Conservation (phyloP, 331 rosid genomes). For the Rosa hybrid region DNA sequence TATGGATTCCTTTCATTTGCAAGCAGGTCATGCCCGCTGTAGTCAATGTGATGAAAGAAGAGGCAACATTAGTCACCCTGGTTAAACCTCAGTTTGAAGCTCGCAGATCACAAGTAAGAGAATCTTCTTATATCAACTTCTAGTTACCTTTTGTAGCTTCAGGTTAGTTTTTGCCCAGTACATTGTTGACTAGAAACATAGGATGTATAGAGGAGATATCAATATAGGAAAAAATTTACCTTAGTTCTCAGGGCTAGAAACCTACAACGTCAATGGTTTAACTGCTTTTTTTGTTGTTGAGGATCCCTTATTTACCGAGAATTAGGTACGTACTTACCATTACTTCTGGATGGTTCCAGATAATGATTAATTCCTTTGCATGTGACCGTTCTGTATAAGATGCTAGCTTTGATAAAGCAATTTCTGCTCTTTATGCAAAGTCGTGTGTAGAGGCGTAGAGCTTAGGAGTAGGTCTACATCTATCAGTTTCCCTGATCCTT, state of each 20-base stretch:
- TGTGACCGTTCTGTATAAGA: neutral
- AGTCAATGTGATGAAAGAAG: constrained; percentile 79
- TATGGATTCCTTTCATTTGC: constrained; percentile 5
- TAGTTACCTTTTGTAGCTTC: neutral
- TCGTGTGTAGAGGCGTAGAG: too few relatives aligned
- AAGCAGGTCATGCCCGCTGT: constrained; percentile 95
- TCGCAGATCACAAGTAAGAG: constrained; percentile 77
- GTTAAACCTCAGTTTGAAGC: constrained; percentile 98
- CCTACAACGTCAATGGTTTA: neutral
- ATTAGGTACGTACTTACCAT: neutral
- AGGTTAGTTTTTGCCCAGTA: neutral
- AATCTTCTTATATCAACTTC: neutral
- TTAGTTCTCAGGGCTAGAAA: neutral
- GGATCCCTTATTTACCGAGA: neutral
- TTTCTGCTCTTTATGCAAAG: neutral
- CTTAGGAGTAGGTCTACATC: neutral
- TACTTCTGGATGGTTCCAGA: neutral
- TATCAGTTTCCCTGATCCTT: neutral
- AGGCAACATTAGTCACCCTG: constrained; percentile 69
- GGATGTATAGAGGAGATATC: neutral
- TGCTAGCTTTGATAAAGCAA: neutral
- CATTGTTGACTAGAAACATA: neutral
- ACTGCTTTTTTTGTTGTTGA: neutral
- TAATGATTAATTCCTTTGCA: neutral
- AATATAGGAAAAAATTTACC: neutral